These are phyloP conservation scores for Neocatenulostroma microsporum DNA, from an alignment of 2,329 filamentous ascomycete genomes.

Conservation along the genomic window DNA sequence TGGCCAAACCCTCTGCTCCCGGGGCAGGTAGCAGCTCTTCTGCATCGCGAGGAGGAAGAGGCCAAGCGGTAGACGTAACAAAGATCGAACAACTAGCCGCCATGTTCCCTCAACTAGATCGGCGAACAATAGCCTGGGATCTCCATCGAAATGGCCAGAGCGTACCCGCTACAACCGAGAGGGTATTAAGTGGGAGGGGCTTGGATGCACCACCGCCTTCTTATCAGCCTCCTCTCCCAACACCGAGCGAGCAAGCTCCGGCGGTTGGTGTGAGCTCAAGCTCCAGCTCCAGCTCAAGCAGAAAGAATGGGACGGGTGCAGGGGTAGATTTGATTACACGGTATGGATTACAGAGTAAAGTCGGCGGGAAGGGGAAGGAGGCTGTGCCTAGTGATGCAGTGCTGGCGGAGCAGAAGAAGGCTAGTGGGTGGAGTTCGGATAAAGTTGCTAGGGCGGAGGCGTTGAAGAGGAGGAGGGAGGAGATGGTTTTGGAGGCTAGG, in stretches of 20 bases:
- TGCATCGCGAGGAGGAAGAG: slow-evolving; percentile 9
- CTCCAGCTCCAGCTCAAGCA: no score
- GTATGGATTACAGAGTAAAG: slow-evolving; percentile 54
- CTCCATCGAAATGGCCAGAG: slow-evolving; percentile 83
- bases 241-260: slow-evolving; percentile 29
- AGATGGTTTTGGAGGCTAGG: slow-evolving; percentile 32
- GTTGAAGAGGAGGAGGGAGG: slow-evolving; percentile 62
- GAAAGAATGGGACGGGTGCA: background rate
- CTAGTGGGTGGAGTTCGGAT: slow-evolving; percentile 71
- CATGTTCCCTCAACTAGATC: slow-evolving; percentile 87
- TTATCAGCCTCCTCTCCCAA: slow-evolving; percentile 59
- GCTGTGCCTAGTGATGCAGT: slow-evolving; percentile 23
- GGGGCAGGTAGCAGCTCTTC: slow-evolving; percentile 26
- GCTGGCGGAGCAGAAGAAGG: slow-evolving; percentile 28
- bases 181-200: slow-evolving; percentile 60
- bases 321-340: slow-evolving; percentile 70
- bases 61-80: slow-evolving; percentile 49
- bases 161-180: slow-evolving; percentile 79
- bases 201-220: slow-evolving; percentile 71
- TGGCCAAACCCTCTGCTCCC: slow-evolving; percentile 48
- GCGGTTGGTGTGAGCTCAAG: slow-evolving; percentile 3
- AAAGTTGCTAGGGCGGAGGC: slow-evolving; percentile 72
- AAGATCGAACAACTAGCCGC: slow-evolving; percentile 80
- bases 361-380: slow-evolving; percentile 25
- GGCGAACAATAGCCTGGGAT: slow-evolving; percentile 85